These are phyloP conservation scores for Fusarium begoniae DNA, from an alignment of 2,329 filamentous ascomycete species.

Conservation along the genomic window DNA sequence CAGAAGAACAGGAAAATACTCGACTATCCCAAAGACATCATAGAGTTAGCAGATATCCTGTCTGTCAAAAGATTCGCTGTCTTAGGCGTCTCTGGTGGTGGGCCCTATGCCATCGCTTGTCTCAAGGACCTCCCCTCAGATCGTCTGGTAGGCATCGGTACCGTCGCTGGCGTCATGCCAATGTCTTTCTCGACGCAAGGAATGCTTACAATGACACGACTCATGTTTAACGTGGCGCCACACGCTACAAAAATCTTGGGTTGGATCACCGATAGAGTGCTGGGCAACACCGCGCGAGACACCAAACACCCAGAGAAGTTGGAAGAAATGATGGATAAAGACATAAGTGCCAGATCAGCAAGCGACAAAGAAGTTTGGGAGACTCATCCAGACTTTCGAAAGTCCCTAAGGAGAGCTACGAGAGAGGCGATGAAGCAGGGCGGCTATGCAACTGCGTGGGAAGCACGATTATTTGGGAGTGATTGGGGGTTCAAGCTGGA, in stretches of 20 bases:
- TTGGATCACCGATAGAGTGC: constrained; percentile 1
- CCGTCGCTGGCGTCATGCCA: constrained; percentile 20
- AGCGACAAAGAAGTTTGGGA: constrained; percentile 8
- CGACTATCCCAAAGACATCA: constrained; percentile 7
- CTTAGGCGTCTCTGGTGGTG: constrained; percentile 21
- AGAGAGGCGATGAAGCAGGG: constrained; percentile 16
- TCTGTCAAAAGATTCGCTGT: neutral
- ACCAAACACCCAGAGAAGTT: constrained; percentile 16
- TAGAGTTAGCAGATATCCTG: neutral
- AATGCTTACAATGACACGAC: constrained; percentile 9
- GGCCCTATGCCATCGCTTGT: constrained; percentile 22
- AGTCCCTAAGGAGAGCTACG: neutral
- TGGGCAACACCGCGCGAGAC: constrained; percentile 10
- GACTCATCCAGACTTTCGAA: neutral
- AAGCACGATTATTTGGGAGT: constrained; percentile 14
- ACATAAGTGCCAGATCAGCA: neutral
- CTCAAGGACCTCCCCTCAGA: constrained; percentile 3
- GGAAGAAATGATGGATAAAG: constrained; percentile 9
- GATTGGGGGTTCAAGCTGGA: constrained; percentile 27
- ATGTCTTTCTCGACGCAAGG: constrained; percentile 17
- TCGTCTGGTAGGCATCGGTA: constrained; percentile 1
- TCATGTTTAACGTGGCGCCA: constrained; percentile 16
- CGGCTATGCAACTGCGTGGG: constrained; percentile 14
- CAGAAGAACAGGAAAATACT: constrained; percentile 7
- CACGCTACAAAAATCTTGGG: constrained; percentile 4